Evolutionary conservation across 345 rosid genomes (phyloP).

Genomic region (Schrenkiella parvula): DNA sequence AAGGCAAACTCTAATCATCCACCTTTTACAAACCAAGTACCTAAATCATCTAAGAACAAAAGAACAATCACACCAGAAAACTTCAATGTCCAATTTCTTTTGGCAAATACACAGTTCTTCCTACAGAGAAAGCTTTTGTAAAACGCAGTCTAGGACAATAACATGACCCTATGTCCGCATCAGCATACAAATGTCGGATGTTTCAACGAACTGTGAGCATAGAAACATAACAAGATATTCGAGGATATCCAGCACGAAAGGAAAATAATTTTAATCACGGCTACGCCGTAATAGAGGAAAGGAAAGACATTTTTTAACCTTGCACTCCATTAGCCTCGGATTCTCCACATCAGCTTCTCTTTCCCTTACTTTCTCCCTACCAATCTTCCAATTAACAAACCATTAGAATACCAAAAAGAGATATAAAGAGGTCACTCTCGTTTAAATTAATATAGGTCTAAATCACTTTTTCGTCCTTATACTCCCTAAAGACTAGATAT

Average conservation of each 20-base stretch:
- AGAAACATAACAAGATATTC: not conserved
- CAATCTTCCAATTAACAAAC: conserved; percentile 42
- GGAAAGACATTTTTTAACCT: conserved; percentile 41
- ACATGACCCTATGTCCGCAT: not conserved
- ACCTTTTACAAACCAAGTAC: not conserved
- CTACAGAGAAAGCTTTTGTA: not conserved
- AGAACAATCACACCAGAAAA: not conserved
- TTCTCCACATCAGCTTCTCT: conserved; percentile 55
- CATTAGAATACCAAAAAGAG: conserved; percentile 2
- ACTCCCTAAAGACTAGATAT: not conserved
- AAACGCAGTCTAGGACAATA: not conserved
- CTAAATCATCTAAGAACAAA: not conserved
- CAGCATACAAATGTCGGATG: not conserved
- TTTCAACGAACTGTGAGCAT: not conserved
- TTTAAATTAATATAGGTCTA: not conserved
- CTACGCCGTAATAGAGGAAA: not conserved
- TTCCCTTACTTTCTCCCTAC: conserved; percentile 60
- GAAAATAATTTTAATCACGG: not conserved
- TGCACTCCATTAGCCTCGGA: conserved; percentile 72
- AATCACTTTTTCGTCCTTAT: not conserved
- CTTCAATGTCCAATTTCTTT: not conserved
- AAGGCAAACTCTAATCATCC: not conserved
- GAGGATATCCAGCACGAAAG: not conserved
- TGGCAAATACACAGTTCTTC: not conserved
- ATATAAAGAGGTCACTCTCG: not conserved